These are phyloP conservation scores for Corrigiola litoralis DNA, from an alignment of 179 eudicot species.

Conservation along the genomic window DNA sequence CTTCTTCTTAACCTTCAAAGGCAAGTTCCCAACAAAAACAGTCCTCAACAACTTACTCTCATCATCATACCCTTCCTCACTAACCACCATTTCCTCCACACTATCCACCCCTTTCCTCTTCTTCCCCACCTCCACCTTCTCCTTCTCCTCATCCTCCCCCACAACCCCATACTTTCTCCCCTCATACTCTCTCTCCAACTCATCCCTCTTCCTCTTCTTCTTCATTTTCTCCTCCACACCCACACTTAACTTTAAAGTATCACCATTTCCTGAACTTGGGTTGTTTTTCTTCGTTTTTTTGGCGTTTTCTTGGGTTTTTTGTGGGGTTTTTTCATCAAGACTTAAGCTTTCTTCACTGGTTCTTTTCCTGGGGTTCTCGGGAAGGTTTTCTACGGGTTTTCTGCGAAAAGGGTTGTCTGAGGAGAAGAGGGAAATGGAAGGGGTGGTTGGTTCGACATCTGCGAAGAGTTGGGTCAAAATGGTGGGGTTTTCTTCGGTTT, in stretches of 20 bases:
- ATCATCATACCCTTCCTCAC: slow-evolving; percentile 88
- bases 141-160: slow-evolving; percentile 23
- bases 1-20: slow-evolving; percentile 84
- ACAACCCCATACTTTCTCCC: slow-evolving; percentile 39
- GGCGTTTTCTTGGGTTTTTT: background rate
- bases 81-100: slow-evolving; percentile 54
- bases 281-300: slow-evolving; percentile 25
- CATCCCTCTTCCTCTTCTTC: slow-evolving; percentile 73
- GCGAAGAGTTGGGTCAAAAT: slow-evolving; percentile 48
- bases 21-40: slow-evolving; percentile 88
- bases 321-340: background rate
- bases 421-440: slow-evolving; percentile 41
- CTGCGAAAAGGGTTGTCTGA: slow-evolving; percentile 53
- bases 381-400: slow-evolving; percentile 24
- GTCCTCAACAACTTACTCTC: slow-evolving; percentile 87
- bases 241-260: slow-evolving; percentile 2
- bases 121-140: slow-evolving; percentile 41
- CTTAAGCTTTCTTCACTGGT: slow-evolving; percentile 16
- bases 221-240: slow-evolving; percentile 26
- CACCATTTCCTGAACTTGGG: slow-evolving; percentile 1
- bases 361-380: slow-evolving; percentile 30
- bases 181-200: slow-evolving; percentile 65
- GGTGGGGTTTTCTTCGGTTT: slow-evolving; percentile 7
- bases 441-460: slow-evolving; percentile 17
- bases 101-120: slow-evolving; percentile 71